Evolutionary conservation across 2,329 filamentous ascomycete genomes (phyloP).

Genomic region (Moelleriella libera): DNA sequence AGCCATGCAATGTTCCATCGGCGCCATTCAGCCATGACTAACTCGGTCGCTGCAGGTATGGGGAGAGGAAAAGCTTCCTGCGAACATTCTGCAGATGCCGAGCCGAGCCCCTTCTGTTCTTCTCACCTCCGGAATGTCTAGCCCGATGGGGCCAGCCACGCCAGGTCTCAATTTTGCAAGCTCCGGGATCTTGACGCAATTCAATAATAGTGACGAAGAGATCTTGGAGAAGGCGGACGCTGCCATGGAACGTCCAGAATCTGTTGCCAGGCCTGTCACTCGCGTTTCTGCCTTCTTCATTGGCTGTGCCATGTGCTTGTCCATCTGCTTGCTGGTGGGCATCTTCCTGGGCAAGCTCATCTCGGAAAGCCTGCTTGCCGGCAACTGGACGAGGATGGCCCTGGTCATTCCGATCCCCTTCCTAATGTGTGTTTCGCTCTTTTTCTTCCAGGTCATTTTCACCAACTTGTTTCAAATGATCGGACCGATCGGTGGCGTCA

Average conservation of each 20-base stretch:
- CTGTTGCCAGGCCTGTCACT: constrained; percentile 24
- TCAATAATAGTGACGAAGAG: constrained; percentile 10
- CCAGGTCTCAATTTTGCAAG: constrained; percentile 8
- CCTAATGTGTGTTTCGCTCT: constrained; percentile 17
- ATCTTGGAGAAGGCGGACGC: constrained; percentile 11
- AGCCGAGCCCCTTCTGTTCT: constrained; percentile 6
- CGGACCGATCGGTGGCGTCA: constrained; percentile 30
- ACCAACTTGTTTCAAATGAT: constrained; percentile 27
- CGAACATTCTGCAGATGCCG: constrained; percentile 7
- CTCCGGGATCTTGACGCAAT: constrained; percentile 1
- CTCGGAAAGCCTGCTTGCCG: constrained; percentile 22
- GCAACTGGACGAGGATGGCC: constrained; percentile 21
- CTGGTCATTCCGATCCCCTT: constrained; percentile 20
- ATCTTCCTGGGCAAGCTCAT: constrained; percentile 21
- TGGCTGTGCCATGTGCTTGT: constrained; percentile 20
- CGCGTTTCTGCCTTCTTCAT: constrained; percentile 22
- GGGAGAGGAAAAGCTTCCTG: constrained; percentile 7
- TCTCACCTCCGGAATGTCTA: constrained; percentile 6
- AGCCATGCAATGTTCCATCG: neutral
- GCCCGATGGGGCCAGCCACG: constrained; percentile 6
- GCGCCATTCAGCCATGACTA: neutral
- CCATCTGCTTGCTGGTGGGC: constrained; percentile 23
- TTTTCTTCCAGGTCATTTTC: constrained; percentile 30
- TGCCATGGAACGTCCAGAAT: constrained; percentile 17
- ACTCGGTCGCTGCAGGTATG: constrained; percentile 10